phyloP scores from a whole-genome alignment of 2,329 filamentous ascomycete species.

The Neofusicoccum parvum region DNA sequence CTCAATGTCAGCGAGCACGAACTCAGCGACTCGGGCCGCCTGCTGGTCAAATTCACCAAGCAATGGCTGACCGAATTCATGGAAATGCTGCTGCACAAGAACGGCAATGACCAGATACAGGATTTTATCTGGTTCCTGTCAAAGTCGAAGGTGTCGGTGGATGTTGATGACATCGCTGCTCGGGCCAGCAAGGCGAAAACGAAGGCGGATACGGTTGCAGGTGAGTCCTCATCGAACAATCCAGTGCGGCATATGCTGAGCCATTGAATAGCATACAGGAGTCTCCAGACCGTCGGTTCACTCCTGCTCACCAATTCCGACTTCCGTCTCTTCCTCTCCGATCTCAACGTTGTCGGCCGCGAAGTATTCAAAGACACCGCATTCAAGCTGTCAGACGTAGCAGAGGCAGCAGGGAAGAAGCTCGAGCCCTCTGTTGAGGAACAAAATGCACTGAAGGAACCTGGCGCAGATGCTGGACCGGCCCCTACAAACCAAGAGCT shows the following conservation, averaged over 20 bases:
- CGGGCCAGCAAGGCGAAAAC: constrained; percentile 65
- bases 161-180: constrained; percentile 64
- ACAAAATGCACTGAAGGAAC: constrained; percentile 55
- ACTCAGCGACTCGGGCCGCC: constrained; percentile 75
- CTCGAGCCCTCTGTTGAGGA: constrained; percentile 70
- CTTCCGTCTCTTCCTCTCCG: constrained; percentile 82
- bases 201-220: constrained; percentile 71
- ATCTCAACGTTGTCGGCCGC: constrained; percentile 75
- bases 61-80: constrained; percentile 79
- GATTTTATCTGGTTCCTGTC: constrained; percentile 86
- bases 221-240: constrained; percentile 45
- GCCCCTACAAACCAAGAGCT: constrained; percentile 66
- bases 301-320: constrained; percentile 88
- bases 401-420: constrained; percentile 71
- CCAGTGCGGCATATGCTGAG: constrained; percentile 26
- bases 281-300: constrained; percentile 78
- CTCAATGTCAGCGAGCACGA: constrained; percentile 75
- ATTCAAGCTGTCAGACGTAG: constrained; percentile 73
- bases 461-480: constrained; percentile 52
- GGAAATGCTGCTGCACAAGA: constrained; percentile 80
- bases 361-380: constrained; percentile 88
- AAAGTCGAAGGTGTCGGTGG: constrained; percentile 70
- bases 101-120: constrained; percentile 81
- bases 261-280: constrained; percentile 66
- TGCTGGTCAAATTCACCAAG: constrained; percentile 71